Conservation (phyloP, 129 eudicot genomes). For the Tagetes erecta region DNA sequence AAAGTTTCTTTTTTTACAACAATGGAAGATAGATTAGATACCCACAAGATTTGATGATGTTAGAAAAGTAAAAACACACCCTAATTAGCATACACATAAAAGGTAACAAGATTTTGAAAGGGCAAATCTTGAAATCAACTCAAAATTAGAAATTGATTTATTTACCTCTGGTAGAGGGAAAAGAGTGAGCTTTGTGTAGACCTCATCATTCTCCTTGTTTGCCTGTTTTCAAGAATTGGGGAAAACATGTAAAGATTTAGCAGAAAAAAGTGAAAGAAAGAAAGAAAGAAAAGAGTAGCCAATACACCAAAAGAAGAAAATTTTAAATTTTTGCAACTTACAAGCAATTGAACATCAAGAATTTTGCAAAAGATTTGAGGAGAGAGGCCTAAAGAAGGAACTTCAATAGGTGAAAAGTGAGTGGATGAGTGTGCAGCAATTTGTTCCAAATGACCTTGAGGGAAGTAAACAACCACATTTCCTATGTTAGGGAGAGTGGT, state of each 20-base stretch:
- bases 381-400: conserved; percentile 68
- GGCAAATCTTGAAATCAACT: conserved; percentile 14
- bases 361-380: conserved; percentile 88
- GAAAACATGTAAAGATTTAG: conserved; percentile 8
- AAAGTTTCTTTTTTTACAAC: conserved; percentile 8
- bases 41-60: conserved; percentile 19
- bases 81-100: conserved; percentile 18
- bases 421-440: conserved; percentile 56
- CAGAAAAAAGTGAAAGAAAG: background rate
- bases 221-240: conserved; percentile 53
- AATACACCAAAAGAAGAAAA: conserved; percentile 3
- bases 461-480: conserved; percentile 82
- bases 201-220: conserved; percentile 88
- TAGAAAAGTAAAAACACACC: conserved; percentile 15
- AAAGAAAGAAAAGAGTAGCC: background rate
- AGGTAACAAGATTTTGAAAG: conserved; percentile 20
- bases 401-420: conserved; percentile 59
- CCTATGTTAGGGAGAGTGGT: conserved; percentile 74
- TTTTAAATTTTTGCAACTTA: conserved; percentile 34
- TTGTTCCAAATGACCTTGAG: conserved; percentile 91
- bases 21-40: background rate
- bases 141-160: background rate
- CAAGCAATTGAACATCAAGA: conserved; percentile 79
- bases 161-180: conserved; percentile 78
- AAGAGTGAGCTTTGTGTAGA: conserved; percentile 76